Evolutionary conservation across 768 basidiomycete genomes (phyloP), one percentile per base, ranked within the genome.

Genomic region (Rhizopogon vinicolor): DNA sequence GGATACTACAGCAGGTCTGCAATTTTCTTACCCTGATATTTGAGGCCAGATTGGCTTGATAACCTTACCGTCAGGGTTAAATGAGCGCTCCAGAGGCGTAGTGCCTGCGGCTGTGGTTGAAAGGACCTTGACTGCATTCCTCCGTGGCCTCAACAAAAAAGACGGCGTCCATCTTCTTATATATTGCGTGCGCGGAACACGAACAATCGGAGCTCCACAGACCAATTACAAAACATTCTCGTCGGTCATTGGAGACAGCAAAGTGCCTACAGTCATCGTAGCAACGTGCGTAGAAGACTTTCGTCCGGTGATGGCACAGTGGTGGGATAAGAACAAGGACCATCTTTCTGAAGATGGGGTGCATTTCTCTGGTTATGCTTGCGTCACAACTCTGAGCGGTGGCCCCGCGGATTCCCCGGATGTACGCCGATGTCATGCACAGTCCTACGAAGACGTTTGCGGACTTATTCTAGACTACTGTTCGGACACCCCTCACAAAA

Each of bases 251-350:
- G 68, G 69, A 51, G 58, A 62, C 44, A 62, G 51, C 53, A 57
- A 62, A 16, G 51, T 66, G 7, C 68, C 68, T 14, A 18, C 65
- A 14, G 65, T 68, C 4, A 44, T 64, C 29, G 44, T 70, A 13
- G 61, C 66, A 46, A 72, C 66, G 2, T 48, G 64, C 18, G 55
- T 73, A 5, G 70, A 70, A 53, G 65, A 61, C 8, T 62, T 62
- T 0, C 54, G 59, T 41, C 59, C 60, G 7, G 63, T 65, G 18
- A 73, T 72, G 64, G 62, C 69, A 8, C 42, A 54, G 50, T 77
- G 76, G 77, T 76, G 73, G 73, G 42, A 49, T 9, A 41, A 59
- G 44, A 74, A 70, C 43, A 52, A 69, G 44, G 44, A 22, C 9
- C 46, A 43, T 4, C 69, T 75, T 57, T 60, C 50, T 18, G 29